Evolutionary conservation across 2,329 filamentous ascomycete genomes (phyloP).

Genomic region (Aspergillus fijiensis): DNA sequence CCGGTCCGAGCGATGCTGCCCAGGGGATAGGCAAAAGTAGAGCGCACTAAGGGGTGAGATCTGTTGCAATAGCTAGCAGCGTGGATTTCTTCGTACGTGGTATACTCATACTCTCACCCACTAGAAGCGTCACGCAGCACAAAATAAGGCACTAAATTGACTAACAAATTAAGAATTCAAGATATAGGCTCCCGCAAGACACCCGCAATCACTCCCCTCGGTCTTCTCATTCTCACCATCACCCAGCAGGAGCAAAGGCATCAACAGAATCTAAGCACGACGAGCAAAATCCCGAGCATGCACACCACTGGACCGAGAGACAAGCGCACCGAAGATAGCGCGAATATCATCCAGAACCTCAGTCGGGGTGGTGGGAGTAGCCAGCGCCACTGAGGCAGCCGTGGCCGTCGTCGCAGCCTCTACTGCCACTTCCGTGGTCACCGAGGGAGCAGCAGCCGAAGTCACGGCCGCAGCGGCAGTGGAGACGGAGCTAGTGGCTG

Average conservation of each 20-base stretch:
- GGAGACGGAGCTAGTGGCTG: background rate
- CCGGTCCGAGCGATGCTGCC: too few species aligned
- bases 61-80: too few species aligned
- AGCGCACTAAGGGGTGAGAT: too few species aligned
- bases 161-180: too few species aligned
- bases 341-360: background rate
- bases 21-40: too few species aligned
- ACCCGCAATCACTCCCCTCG: too few species aligned
- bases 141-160: too few species aligned
- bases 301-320: background rate
- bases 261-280: background rate
- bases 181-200: too few species aligned
- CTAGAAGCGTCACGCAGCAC: too few species aligned
- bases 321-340: background rate
- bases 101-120: too few species aligned
- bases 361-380: background rate
- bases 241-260: background rate
- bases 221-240: too few species aligned
- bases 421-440: background rate
- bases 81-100: too few species aligned
- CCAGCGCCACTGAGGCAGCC: background rate
- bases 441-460: background rate
- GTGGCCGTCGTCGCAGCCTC: background rate
- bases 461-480: background rate
- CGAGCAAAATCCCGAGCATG: background rate